These are phyloP conservation scores for Choanephora cucurbitarum DNA, from an alignment of 371 early-diverging fungal genomes.

Conservation along the genomic window DNA sequence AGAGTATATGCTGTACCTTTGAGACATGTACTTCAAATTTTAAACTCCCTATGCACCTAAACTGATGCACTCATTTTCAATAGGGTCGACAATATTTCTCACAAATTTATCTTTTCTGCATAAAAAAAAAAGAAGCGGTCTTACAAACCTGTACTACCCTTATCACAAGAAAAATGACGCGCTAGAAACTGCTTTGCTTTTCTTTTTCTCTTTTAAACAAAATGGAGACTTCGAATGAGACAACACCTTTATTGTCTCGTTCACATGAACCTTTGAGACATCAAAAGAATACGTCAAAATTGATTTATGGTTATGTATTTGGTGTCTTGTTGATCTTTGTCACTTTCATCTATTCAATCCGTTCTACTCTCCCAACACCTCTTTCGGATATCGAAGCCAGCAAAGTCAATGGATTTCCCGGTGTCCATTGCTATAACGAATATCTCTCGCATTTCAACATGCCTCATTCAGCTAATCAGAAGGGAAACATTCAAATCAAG, in stretches of 20 bases:
- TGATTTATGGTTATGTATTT: conserved; percentile 26
- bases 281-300: conserved; percentile 6
- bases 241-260: conserved; percentile 11
- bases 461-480: conserved; percentile 61
- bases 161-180: too few relatives aligned
- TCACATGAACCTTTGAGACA: not conserved
- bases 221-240: conserved; percentile 11
- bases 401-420: conserved; percentile 41
- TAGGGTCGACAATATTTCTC: too few relatives aligned
- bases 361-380: conserved; percentile 44
- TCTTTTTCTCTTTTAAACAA: not conserved
- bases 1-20: too few relatives aligned
- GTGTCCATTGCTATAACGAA: conserved; percentile 53
- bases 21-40: too few relatives aligned
- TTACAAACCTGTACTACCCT: too few relatives aligned
- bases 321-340: conserved; percentile 21
- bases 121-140: too few relatives aligned
- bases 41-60: too few relatives aligned
- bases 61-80: too few relatives aligned
- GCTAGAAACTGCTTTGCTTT: too few relatives aligned
- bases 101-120: too few relatives aligned
- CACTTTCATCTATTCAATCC: conserved; percentile 17
- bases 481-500: conserved; percentile 36
- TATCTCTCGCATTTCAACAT: conserved; percentile 52
- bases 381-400: conserved; percentile 47